These are phyloP conservation scores for Sporodiniella umbellata DNA, from an alignment of 371 early-diverging fungal species.

Conservation along the genomic window DNA sequence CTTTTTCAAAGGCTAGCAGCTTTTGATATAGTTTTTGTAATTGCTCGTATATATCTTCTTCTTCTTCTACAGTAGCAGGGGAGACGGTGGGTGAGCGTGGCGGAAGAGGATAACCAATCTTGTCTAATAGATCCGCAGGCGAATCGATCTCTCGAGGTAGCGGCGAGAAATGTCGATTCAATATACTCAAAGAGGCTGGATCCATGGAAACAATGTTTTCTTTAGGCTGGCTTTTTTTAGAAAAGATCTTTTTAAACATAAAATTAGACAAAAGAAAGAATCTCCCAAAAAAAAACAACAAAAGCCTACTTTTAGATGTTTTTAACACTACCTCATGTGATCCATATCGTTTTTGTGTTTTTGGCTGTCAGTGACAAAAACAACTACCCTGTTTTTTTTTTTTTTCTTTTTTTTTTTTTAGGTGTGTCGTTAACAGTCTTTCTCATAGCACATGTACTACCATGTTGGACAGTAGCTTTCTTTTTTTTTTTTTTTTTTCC, in stretches of 20 bases:
- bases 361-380: too few relatives aligned
- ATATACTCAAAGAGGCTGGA: conserved; percentile 14
- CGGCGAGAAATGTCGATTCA: conserved; percentile 21
- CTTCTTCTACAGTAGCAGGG: background rate
- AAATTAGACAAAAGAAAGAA: background rate
- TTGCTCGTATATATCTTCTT: conserved; percentile 3
- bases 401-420: too few relatives aligned
- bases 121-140: conserved; percentile 26
- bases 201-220: conserved; percentile 12
- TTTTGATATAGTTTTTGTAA: conserved; percentile 7
- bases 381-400: too few relatives aligned
- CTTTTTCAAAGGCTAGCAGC: conserved; percentile 11
- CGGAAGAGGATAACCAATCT: conserved; percentile 19
- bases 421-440: too few relatives aligned
- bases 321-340: background rate
- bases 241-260: conserved; percentile 16
- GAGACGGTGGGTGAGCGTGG: background rate
- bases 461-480: too few relatives aligned
- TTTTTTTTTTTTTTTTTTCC: too few relatives aligned
- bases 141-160: conserved; percentile 19
- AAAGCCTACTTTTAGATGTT: background rate
- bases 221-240: conserved; percentile 8
- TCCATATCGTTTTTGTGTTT: background rate
- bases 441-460: too few relatives aligned
- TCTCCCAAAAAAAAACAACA: background rate